Percentiles rank a stretch among this genome's conserved stretches.
phyloP scores from a whole-genome alignment of 331 rosid species.

The Malus hybrid region DNA sequence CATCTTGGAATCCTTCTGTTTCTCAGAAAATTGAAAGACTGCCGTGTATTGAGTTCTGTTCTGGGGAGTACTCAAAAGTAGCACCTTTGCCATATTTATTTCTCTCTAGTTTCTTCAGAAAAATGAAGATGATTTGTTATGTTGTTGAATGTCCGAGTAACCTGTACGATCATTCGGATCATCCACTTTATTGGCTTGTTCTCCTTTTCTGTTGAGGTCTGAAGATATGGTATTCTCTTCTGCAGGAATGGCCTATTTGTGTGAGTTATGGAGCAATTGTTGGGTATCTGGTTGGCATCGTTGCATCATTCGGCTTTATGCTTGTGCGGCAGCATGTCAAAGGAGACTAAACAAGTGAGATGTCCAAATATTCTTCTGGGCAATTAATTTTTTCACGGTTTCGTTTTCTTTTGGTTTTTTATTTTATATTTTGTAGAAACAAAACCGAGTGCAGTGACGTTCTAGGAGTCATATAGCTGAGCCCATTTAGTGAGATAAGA shows the following conservation, averaged over 20 bases:
- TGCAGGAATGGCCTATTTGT: conserved; percentile 92
- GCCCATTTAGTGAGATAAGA: too few species aligned
- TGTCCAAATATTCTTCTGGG: background rate
- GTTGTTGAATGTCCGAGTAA: background rate
- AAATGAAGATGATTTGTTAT: background rate
- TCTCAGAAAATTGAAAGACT: too few species aligned
- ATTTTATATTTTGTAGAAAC: too few species aligned
- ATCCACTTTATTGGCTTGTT: background rate
- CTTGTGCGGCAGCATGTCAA: conserved; percentile 41
- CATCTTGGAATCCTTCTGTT: too few species aligned
- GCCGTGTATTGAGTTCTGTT: too few species aligned
- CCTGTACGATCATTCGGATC: background rate
- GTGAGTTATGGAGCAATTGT: conserved; percentile 71
- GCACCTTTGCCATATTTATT: too few species aligned
- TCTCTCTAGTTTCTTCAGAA: too few species aligned
- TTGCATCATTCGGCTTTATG: conserved; percentile 43
- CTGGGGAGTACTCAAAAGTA: too few species aligned
- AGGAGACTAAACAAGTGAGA: conserved; percentile 41
- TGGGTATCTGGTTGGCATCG: conserved; percentile 54
- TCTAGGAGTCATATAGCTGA: too few species aligned
- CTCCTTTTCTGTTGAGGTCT: background rate
- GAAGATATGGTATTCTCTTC: background rate
- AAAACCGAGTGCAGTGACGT: too few species aligned
- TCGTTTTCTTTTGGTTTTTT: too few species aligned
- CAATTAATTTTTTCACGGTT: too few species aligned